Conservation (phyloP, 352 stramenopile species). For the Plasmopara viticola region DNA sequence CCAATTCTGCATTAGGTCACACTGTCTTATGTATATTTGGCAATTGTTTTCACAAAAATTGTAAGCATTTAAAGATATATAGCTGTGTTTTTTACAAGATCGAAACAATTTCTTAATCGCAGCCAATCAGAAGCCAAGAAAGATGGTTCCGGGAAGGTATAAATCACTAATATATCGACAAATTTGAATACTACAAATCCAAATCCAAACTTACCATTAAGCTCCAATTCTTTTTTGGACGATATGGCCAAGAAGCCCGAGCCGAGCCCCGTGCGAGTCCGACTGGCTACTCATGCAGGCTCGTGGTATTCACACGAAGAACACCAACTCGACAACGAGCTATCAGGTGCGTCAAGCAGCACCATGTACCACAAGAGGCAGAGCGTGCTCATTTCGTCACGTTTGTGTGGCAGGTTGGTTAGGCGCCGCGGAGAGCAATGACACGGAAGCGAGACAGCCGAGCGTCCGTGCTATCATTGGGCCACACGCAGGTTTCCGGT, state of each 20-base stretch:
- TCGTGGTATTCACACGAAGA: constrained; percentile 80
- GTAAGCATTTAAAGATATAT: too few species aligned
- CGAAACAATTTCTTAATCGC: too few species aligned
- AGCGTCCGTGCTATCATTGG: constrained; percentile 78
- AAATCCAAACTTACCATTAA: too few species aligned
- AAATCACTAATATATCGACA: too few species aligned
- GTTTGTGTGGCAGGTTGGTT: constrained; percentile 48
- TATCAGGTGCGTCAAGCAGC: constrained; percentile 28
- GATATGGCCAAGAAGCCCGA: constrained; percentile 33
- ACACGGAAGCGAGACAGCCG: constrained; percentile 28
- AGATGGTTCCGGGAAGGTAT: too few species aligned
- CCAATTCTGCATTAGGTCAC: too few species aligned
- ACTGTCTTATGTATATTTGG: too few species aligned
- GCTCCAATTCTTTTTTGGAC: too few species aligned
- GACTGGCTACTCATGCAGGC: constrained; percentile 66
- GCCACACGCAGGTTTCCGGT: constrained; percentile 82
- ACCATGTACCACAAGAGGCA: background rate
- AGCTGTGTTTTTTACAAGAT: too few species aligned
- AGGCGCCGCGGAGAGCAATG: constrained; percentile 26
- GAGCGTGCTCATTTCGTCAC: constrained; percentile 4
- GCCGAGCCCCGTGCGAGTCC: constrained; percentile 36
- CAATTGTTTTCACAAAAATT: too few species aligned
- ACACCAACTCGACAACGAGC: constrained; percentile 49
- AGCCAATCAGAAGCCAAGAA: too few species aligned
- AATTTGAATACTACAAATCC: too few species aligned